A percentile compares a stretch with the other conserved stretches of the same genome.
Conservation (phyloP, 441 rosid species). For the Dalechampia spathulata region DNA sequence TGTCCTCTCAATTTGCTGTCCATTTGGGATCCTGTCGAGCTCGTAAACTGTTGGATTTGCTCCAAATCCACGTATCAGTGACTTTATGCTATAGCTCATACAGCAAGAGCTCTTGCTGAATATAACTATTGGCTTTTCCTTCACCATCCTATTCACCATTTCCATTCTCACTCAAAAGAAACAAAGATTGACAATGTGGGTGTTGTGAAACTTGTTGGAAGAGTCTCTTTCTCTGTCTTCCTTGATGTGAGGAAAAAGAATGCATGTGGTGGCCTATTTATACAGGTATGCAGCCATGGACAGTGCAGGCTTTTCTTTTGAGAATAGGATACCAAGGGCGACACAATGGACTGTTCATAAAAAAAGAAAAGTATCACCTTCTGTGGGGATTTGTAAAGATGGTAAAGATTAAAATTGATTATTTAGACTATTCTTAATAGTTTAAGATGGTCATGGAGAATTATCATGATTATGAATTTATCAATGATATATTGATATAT, state of each 20-base stretch:
- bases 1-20: constrained; percentile 47
- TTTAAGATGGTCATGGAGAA: too few relatives aligned
- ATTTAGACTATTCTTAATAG: too few relatives aligned
- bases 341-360: not conserved
- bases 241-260: constrained; percentile 12
- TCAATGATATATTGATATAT: too few relatives aligned
- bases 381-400: too few relatives aligned
- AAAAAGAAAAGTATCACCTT: not conserved
- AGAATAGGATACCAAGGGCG: not conserved
- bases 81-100: constrained; percentile 54
- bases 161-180: constrained; percentile 19
- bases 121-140: constrained; percentile 51
- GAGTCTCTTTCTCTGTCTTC: not conserved
- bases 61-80: constrained; percentile 49
- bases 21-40: constrained; percentile 49
- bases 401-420: not conserved
- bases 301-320: not conserved
- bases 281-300: constrained; percentile 3
- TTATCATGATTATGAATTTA: too few relatives aligned
- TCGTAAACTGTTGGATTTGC: constrained; percentile 52
- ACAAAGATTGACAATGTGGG: not conserved
- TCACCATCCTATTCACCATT: constrained; percentile 28
- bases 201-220: not conserved
- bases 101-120: constrained; percentile 61
- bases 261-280: constrained; percentile 19